Conservation (phyloP, 768 basidiomycete species). For the Russula sp. region DNA sequence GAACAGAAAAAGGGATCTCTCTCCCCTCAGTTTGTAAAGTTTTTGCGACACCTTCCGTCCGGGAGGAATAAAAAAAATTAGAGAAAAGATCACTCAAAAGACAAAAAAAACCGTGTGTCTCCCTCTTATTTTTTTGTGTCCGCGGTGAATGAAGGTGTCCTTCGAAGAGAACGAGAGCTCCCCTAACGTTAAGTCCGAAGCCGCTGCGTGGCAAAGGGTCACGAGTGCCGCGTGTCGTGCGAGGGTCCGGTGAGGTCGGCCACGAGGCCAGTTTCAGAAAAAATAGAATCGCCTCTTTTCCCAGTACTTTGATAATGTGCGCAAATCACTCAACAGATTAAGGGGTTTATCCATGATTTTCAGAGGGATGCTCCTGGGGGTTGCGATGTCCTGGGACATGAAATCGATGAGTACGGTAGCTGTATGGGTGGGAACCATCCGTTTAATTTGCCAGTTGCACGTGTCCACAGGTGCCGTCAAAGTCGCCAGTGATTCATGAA, state of each 20-base stretch:
- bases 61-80: background rate
- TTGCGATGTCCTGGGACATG: background rate
- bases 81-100: background rate
- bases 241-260: constrained; percentile 5
- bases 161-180: background rate
- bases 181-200: constrained; percentile 1
- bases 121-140: background rate
- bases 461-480: constrained; percentile 1
- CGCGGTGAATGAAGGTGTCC: constrained; percentile 4
- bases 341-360: background rate
- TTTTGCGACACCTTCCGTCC: background rate
- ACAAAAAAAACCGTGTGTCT: background rate
- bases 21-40: background rate
- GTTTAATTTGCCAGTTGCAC: background rate
- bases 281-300: background rate
- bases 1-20: too few relatives aligned
- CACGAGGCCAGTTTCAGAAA: constrained; percentile 6
- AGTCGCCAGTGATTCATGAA: background rate
- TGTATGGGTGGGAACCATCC: background rate
- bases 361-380: background rate
- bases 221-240: background rate
- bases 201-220: background rate
- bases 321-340: background rate
- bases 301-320: background rate
- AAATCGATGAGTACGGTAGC: background rate